Evolutionary conservation across 208 protist genomes (phyloP), one percentile per base, ranked within the genome.

Genomic region (Porcisia deanei): DNA sequence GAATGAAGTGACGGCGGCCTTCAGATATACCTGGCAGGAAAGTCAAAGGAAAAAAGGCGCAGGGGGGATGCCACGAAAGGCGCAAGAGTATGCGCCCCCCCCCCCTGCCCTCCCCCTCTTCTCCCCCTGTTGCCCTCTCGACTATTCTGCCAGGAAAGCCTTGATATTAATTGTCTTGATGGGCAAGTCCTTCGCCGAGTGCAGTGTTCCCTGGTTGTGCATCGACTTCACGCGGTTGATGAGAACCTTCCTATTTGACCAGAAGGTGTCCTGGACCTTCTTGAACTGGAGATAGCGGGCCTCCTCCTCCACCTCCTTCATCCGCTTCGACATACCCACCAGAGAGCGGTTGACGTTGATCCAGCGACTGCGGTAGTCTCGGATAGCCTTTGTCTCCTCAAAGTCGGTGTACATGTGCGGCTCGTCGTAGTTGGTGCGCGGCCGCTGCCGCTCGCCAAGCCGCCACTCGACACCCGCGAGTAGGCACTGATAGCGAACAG

Each of bases 291-390:
- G 88, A 73, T 94, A 97, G 34, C 94, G 90, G 22, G 90, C 57
- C 89, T 97, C 90, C 83, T 97, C 91, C 80, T 97, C 90, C 22
- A 88, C 82, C 68, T 96, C 91, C 80, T 96, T 96, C 75, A 97
- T 94, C 67, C 80, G 75, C 79, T 87, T 91, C 18, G 94, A 91
- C 94, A 97, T 97, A 20, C 91, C 90, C 20, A 94, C 94, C 9
- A 97, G 73, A n/a, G 90, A 95, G 59, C 94, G 90, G 77, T 97
- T 94, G 47, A 93, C 91, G 80, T 97, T 97, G 75, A 97, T 97
- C 92, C 94, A 97, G 25, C 94, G 90, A 66, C 88, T 94, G 74
- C 94, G 89, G 80, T 95, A 97, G 80, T 97, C 94, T 37, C 91
- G 86, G 52, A 95, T 74, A 6, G 87, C 88, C 81, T 97, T 97